These are phyloP conservation scores for Pyrus pyrifolia DNA, from an alignment of 306 rosid genomes.

Conservation along the genomic window DNA sequence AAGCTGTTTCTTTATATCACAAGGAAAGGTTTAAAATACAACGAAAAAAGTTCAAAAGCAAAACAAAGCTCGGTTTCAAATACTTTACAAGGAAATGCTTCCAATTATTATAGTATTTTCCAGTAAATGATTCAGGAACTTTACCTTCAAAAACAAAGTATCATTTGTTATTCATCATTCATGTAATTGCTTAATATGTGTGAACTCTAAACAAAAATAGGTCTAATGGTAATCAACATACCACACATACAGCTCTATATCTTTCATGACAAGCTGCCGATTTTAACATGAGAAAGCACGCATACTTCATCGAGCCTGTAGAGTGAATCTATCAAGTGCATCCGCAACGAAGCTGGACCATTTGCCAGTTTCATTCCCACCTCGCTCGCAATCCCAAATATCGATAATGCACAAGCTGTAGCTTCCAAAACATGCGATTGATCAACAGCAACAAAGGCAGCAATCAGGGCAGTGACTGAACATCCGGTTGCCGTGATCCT, in stretches of 20 bases:
- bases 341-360: constrained; percentile 80
- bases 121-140: neutral
- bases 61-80: neutral
- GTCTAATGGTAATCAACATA: constrained; percentile 10
- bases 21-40: neutral
- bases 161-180: neutral
- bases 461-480: constrained; percentile 79
- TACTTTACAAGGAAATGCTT: neutral
- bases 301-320: constrained; percentile 67
- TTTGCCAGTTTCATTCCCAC: constrained; percentile 69
- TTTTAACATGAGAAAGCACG: constrained; percentile 52
- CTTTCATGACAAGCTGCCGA: constrained; percentile 36
- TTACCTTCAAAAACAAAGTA: neutral
- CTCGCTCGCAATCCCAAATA: constrained; percentile 76
- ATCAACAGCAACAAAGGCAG: constrained; percentile 85
- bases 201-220: neutral
- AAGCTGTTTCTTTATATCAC: neutral
- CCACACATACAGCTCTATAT: constrained; percentile 11
- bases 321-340: constrained; percentile 80
- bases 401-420: constrained; percentile 50
- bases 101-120: neutral
- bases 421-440: constrained; percentile 56
- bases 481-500: constrained; percentile 88
- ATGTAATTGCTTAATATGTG: constrained; percentile 7
- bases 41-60: neutral